Evolutionary conservation across 305 asterid genomes (phyloP).

Genomic region (Striga hermonthica): DNA sequence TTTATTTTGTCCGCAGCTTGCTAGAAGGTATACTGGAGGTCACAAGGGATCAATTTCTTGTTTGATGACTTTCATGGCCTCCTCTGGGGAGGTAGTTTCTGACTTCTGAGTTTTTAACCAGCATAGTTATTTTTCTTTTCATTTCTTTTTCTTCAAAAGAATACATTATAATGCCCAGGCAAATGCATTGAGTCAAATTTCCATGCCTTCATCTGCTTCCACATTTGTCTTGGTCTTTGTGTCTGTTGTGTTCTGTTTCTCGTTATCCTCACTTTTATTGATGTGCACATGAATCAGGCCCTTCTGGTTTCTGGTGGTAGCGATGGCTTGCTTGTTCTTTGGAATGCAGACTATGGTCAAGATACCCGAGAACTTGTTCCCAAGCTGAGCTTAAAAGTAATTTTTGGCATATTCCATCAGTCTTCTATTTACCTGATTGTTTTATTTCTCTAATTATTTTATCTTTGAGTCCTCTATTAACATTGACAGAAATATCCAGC

Average conservation of each 20-base stretch:
- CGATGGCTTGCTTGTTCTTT: constrained; percentile 79
- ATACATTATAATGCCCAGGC: constrained; percentile 22
- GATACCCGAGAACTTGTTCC: constrained; percentile 84
- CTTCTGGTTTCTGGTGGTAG: constrained; percentile 84
- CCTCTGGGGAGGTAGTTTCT: constrained; percentile 85
- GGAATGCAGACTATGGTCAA: constrained; percentile 78
- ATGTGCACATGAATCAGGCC: constrained; percentile 45
- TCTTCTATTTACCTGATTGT: background rate
- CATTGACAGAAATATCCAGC: background rate
- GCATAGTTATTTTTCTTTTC: constrained; percentile 15
- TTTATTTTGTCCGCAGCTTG: constrained; percentile 60
- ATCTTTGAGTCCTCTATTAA: background rate
- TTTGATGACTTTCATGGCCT: constrained; percentile 95
- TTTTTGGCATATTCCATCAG: constrained; percentile 1
- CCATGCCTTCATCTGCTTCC: constrained; percentile 19
- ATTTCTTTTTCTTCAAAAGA: constrained; percentile 24
- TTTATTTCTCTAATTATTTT: background rate
- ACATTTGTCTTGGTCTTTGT: constrained; percentile 1
- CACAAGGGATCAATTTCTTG: constrained; percentile 96
- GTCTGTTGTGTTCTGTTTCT: background rate
- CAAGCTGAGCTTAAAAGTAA: constrained; percentile 70
- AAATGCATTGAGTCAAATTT: constrained; percentile 22
- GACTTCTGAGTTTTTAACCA: constrained; percentile 21
- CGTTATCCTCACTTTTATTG: constrained; percentile 27
- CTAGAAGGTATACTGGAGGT: constrained; percentile 98